phyloP scores from a whole-genome alignment of 1,284 basidiomycete genomes.

The Papiliotrema flavescens region DNA sequence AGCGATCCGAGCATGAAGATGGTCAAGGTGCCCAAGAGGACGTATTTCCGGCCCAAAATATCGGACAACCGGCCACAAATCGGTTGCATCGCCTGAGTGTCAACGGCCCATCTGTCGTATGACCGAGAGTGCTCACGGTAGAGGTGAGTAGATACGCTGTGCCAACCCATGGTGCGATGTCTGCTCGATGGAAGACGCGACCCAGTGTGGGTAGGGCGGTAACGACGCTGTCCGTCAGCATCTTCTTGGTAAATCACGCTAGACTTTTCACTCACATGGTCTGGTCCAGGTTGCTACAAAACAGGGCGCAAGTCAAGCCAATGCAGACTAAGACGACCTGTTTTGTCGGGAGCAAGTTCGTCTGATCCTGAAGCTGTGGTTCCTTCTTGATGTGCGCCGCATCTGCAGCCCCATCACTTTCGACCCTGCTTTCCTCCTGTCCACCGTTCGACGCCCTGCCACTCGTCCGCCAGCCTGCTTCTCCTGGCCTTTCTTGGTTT shows the following conservation, averaged over 20 bases:
- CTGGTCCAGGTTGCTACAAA: conserved; percentile 57
- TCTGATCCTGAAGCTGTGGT: conserved; percentile 63
- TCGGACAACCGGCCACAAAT: conserved; percentile 67
- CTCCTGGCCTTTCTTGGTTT: too few species aligned
- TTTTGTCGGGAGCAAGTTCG: conserved; percentile 66
- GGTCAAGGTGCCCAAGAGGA: conserved; percentile 59
- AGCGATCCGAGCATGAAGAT: conserved; percentile 57
- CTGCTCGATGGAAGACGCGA: conserved; percentile 63
- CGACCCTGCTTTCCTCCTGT: neutral
- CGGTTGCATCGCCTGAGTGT: conserved; percentile 59
- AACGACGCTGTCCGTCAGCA: conserved; percentile 54
- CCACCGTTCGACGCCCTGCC: neutral
- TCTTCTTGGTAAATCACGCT: conserved; percentile 40
- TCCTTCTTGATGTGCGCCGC: conserved; percentile 27
- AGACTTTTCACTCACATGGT: conserved; percentile 35
- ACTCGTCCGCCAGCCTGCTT: too few species aligned
- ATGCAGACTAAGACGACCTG: conserved; percentile 64
- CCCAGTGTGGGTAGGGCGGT: conserved; percentile 68
- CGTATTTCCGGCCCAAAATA: conserved; percentile 70
- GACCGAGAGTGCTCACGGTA: conserved; percentile 17
- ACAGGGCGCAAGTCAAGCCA: conserved; percentile 53
- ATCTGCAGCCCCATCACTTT: neutral
- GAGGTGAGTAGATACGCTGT: conserved; percentile 41
- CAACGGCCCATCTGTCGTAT: neutral
- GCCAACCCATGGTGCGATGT: conserved; percentile 63